Percentiles rank a stretch among this genome's conserved stretches.
Conservation (phyloP, 805 yeast species). For the Debaryomyces prosopidis region DNA sequence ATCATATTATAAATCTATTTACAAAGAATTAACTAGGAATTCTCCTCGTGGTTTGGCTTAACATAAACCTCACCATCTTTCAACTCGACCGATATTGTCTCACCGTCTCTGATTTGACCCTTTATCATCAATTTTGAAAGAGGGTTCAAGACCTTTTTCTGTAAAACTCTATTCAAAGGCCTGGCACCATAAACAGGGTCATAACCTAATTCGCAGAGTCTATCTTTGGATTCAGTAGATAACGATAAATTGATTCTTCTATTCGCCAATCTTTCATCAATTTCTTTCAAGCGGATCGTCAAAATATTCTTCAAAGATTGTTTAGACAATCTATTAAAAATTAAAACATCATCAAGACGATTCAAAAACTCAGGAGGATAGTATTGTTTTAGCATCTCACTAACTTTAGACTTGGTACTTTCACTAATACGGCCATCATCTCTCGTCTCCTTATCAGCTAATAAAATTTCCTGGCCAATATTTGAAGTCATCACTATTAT, state of each 20-base stretch:
- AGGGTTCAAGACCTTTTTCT: conserved; percentile 82
- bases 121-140: conserved; percentile 77
- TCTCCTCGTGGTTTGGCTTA: conserved; percentile 34
- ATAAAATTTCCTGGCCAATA: conserved; percentile 87
- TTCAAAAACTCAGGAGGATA: conserved; percentile 97
- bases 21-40: too few species aligned
- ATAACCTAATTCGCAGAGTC: conserved; percentile 85
- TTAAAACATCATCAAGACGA: conserved; percentile 89
- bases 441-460: conserved; percentile 60
- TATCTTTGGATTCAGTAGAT: conserved; percentile 64
- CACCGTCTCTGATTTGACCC: conserved; percentile 63
- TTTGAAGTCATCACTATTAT: conserved; percentile 96
- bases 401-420: conserved; percentile 55
- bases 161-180: conserved; percentile 88
- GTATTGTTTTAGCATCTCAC: conserved; percentile 63
- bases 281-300: conserved; percentile 79
- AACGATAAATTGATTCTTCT: conserved; percentile 68
- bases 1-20: conserved; percentile 1
- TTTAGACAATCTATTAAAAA: conserved; percentile 87
- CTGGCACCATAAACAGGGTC: conserved; percentile 94
- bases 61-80: conserved; percentile 25
- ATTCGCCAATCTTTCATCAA: conserved; percentile 73
- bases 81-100: conserved; percentile 28
- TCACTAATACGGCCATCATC: conserved; percentile 61
- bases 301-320: conserved; percentile 75